phyloP scores from a whole-genome alignment of 202 grass and related monocot genomes.

The Elaeis oleifera region DNA sequence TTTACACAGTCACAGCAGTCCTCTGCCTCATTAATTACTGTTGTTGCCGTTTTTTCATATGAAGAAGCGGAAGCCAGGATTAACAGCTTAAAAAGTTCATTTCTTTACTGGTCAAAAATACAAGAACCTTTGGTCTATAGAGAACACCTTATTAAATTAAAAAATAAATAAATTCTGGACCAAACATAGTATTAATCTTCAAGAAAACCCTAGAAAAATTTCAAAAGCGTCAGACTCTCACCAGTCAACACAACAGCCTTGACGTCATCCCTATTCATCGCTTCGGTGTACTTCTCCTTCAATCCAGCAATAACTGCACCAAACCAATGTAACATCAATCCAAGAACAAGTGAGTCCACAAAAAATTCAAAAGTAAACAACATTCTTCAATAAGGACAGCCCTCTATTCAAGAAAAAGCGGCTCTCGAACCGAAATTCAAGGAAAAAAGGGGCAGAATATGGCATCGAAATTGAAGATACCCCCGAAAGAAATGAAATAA shows the following conservation, averaged over 20 bases:
- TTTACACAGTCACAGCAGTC: too few species aligned
- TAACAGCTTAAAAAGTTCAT: too few species aligned
- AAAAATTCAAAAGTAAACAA: background rate
- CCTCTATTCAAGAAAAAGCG: background rate
- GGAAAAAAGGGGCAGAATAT: background rate
- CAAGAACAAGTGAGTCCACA: background rate
- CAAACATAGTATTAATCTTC: too few species aligned
- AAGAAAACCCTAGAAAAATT: background rate
- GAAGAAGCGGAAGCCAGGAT: too few species aligned
- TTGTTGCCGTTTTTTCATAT: too few species aligned
- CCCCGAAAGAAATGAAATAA: background rate
- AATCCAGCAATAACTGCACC: slow-evolving; percentile 62
- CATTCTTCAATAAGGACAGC: background rate
- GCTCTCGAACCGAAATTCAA: background rate
- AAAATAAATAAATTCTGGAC: too few species aligned
- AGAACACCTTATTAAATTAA: too few species aligned
- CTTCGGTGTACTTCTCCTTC: slow-evolving; percentile 81
- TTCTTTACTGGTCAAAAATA: too few species aligned
- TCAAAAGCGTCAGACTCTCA: slow-evolving; percentile 22
- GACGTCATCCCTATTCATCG: slow-evolving; percentile 56
- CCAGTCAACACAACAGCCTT: slow-evolving; percentile 92
- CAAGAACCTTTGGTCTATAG: too few species aligned
- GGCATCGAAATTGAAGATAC: too few species aligned
- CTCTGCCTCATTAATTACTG: too few species aligned
- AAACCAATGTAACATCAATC: background rate